Conservation (phyloP, 176 grass and related monocot species). For the Bromus sterilis region DNA sequence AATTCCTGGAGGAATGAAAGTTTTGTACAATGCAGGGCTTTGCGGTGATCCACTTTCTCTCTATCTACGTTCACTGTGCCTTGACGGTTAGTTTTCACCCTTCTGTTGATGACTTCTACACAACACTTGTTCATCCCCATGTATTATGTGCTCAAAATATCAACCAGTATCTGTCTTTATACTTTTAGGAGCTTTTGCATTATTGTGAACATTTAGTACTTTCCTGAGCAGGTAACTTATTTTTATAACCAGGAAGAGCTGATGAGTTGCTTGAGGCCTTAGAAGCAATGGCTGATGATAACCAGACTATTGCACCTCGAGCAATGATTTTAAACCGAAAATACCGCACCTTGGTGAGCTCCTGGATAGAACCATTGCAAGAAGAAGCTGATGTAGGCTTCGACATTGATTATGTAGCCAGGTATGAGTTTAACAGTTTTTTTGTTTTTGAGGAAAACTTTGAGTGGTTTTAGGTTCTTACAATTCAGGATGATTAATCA, state of each 20-base stretch:
- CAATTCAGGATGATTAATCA: background rate
- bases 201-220: slow-evolving; percentile 50
- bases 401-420: slow-evolving; percentile 91
- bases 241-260: slow-evolving; percentile 93
- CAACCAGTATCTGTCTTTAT: slow-evolving; percentile 8
- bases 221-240: slow-evolving; percentile 46
- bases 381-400: slow-evolving; percentile 98
- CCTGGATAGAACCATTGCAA: slow-evolving; percentile 98
- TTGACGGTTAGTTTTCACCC: slow-evolving; percentile 52
- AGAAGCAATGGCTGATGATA: slow-evolving; percentile 77
- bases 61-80: slow-evolving; percentile 83
- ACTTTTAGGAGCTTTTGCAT: slow-evolving; percentile 21
- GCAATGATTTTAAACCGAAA: slow-evolving; percentile 95
- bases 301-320: slow-evolving; percentile 70
- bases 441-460: background rate
- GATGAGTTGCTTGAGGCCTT: slow-evolving; percentile 89
- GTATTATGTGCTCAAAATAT: slow-evolving; percentile 11
- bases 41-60: slow-evolving; percentile 95
- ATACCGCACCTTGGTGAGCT: slow-evolving; percentile 93
- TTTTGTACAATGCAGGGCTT: slow-evolving; percentile 85
- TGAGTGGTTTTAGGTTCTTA: slow-evolving; percentile 4
- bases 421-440: slow-evolving; percentile 30
- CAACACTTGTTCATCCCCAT: background rate
- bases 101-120: background rate
- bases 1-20: slow-evolving; percentile 70